Base-by-base conservation (phyloP, 2,329 filamentous ascomycete species). In the Sclerotiophoma versabilis region DNA sequence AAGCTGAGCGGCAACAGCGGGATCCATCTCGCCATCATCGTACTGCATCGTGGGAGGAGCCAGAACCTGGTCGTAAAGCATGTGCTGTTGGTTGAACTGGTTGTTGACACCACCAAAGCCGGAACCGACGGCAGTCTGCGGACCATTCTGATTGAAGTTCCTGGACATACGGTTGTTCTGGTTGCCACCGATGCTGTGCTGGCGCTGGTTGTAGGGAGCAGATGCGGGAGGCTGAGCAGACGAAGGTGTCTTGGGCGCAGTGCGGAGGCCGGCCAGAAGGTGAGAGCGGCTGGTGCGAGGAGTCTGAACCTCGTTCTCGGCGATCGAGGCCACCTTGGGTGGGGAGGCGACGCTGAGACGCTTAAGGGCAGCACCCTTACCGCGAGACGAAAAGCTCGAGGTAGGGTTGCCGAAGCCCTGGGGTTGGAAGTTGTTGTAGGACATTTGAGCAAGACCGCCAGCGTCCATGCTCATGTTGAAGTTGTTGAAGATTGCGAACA, bases 401-500 rank as follows among this genome's bases (percentile, higher is more conserved):
- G 86, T 82, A 47, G 92, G 89, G 79, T 91, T 86, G 71, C 87
- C 86, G 68, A 96, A 83, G 68, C 86, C 88, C 69, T 85, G 85
- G 73, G 85, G 82, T 76, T 89, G 71, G 62, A 73, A 73, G 73
- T 88, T 85, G 83, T 88, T 91, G 83, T 92, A 93, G 81, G 92
- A 91, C 93, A 98, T 98, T 85, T 96, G 92, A 95, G 92, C 89
- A 83, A 96, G 91, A 95, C 92, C 92, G 85, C 93, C 93, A 86
- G 93, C 88, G 93, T 96, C 90, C 89, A 96, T 88, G 78, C 80
- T 83, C 80, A 79, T 75, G 58, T 54, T 70, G 63, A 59, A 58
- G 53, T 63, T 58, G 62, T 59, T 52, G 64, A 62, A 55, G 58
- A 57, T 61, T 58, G 59, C 48, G 60, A 51, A 68, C 59, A 69